phyloP scores from a whole-genome alignment of 192 early-diverging fungal species.

The Haplosporangium gracile region DNA sequence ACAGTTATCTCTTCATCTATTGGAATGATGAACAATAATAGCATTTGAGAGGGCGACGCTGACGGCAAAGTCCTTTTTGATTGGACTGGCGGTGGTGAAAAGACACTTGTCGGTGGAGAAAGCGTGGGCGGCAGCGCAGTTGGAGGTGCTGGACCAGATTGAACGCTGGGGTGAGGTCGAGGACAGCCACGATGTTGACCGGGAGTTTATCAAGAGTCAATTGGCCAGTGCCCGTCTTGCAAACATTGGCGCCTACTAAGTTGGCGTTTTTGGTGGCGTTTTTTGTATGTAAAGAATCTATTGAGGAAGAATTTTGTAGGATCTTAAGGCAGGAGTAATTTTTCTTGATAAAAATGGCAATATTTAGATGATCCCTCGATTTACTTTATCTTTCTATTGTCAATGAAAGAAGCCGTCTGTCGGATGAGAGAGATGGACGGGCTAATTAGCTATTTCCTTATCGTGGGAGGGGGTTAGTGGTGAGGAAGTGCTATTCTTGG shows the following conservation, averaged over 20 bases:
- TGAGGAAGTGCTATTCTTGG: no score
- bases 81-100: slow-evolving; percentile 90
- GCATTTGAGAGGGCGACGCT: slow-evolving; percentile 92
- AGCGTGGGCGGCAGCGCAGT: slow-evolving; percentile 82
- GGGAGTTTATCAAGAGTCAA: slow-evolving; percentile 79
- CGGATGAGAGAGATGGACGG: no score
- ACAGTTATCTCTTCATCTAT: background rate
- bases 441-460: no score
- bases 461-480: no score
- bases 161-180: slow-evolving; percentile 83
- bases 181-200: slow-evolving; percentile 79
- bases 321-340: no score
- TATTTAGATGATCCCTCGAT: background rate
- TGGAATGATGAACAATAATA: slow-evolving; percentile 12
- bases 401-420: background rate
- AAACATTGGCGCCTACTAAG: slow-evolving; percentile 38
- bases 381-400: background rate
- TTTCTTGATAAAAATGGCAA: background rate
- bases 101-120: slow-evolving; percentile 77
- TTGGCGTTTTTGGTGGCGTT: background rate
- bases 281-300: background rate
- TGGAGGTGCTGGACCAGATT: slow-evolving; percentile 91
- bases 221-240: slow-evolving; percentile 65
- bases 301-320: no score
- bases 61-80: slow-evolving; percentile 91